phyloP scores from a whole-genome alignment of 345 rosid genomes.

The Noccaea caerulescens region DNA sequence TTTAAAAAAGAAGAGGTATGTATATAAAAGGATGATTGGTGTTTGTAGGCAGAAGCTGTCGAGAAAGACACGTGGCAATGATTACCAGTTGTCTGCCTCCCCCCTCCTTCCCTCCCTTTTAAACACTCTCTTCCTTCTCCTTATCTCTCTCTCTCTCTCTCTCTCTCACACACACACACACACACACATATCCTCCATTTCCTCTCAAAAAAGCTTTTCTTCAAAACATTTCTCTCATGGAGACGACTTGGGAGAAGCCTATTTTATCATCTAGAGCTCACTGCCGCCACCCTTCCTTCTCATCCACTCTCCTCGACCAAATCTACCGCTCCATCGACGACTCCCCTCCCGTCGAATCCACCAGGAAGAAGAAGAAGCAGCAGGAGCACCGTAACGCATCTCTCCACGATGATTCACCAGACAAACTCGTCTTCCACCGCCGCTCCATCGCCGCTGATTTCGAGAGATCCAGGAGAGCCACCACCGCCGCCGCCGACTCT shows the following conservation, averaged over 20 bases:
- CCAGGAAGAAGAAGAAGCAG: conserved; percentile 18
- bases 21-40: conserved; percentile 16
- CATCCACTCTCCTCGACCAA: conserved; percentile 77
- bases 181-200: conserved; percentile 14
- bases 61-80: conserved; percentile 50
- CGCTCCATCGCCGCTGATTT: conserved; percentile 56
- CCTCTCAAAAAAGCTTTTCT: neutral
- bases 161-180: conserved; percentile 21
- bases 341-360: conserved; percentile 31
- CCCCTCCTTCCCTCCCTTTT: conserved; percentile 23
- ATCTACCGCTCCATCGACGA: conserved; percentile 86
- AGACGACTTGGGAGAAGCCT: conserved; percentile 48
- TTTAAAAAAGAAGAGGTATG: no score
- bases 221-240: conserved; percentile 42
- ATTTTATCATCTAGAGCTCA: conserved; percentile 32
- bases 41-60: conserved; percentile 43
- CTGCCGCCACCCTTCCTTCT: conserved; percentile 70
- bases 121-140: conserved; percentile 36
- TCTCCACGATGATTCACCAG: conserved; percentile 36
- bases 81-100: conserved; percentile 35
- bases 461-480: conserved; percentile 36
- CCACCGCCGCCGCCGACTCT: conserved; percentile 33
- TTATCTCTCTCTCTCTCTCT: conserved; percentile 23
- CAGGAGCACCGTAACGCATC: conserved; percentile 1
- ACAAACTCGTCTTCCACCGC: conserved; percentile 43